Evolutionary conservation across 805 yeast genomes (phyloP), one percentile per base, ranked within the genome.

Genomic region (Wickerhamomyces sydowiorum): DNA sequence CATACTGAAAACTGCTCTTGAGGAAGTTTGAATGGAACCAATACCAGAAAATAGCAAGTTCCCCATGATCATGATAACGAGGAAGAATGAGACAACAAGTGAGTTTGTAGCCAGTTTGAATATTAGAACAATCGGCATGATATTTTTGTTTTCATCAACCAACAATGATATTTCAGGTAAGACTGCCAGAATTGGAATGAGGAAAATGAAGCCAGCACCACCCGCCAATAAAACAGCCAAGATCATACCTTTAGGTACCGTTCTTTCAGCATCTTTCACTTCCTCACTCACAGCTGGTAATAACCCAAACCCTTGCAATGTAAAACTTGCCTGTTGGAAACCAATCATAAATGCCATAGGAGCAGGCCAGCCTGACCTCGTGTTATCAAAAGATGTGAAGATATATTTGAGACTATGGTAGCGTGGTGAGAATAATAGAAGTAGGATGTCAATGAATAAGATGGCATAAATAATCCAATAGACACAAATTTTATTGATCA

Each of bases 221-320:
- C 82, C 73, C 9, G 91, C 76, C 36, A 84, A 69, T 33, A 76
- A 40, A 14, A 85, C 84, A 2, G 93, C 77, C 38, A 73, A 67
- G 1, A 83, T 61, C 56, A 86, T 77, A 5, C 93, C 93, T 49
- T 74, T 73, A 14, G 95, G 89, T 53, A 86, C 81, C 39, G 78
- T 80, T 42, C 66, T 73, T 56, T 86, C 93, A 0, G 95, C 91
- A 19, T 68, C 68, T 47, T 79, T 74, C 14, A 86, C 93, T 61
- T 86, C 95, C 53, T 86, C 95, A 37, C 89, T 79, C 69, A 86
- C 75, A 6, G 91, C 80, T 17, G 87, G 85, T 22, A 86, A 67
- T 76, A 86, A 79, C 22, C 91, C 91, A 60, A 83, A 86, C 1
- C 93, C 95, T 45, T 86, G 86, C 55, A 86, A 68, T 19, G 91